Conservation (phyloP, 176 grass and related monocot species). For the Paspalum notatum region DNA sequence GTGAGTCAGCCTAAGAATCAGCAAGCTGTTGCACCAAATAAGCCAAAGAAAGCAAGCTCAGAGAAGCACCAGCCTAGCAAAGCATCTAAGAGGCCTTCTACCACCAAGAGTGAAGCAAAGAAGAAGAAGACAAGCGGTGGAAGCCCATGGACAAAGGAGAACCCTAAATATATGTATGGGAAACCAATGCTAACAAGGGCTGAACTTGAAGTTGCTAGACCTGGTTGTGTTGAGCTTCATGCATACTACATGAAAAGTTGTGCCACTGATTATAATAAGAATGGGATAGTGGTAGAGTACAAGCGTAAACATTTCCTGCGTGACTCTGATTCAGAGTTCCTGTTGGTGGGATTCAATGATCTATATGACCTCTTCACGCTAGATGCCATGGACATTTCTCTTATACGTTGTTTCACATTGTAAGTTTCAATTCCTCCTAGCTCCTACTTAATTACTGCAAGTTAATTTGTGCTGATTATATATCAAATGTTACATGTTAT, state of each 20-base stretch:
- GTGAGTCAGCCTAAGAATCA: too few relatives aligned
- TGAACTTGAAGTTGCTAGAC: background rate
- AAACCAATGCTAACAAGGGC: background rate
- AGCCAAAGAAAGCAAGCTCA: too few relatives aligned
- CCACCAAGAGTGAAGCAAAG: too few relatives aligned
- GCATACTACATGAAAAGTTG: background rate
- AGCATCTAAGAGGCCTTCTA: too few relatives aligned
- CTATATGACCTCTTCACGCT: background rate
- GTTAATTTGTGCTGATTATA: too few relatives aligned
- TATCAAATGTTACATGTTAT: too few relatives aligned
- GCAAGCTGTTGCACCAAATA: too few relatives aligned
- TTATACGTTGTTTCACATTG: background rate
- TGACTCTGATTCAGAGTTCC: background rate
- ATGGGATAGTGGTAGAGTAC: background rate
- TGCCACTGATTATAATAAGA: background rate
- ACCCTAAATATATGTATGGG: too few relatives aligned
- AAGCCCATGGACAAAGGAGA: too few relatives aligned
- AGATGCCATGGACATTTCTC: background rate
- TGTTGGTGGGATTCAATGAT: background rate
- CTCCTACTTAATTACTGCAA: too few relatives aligned
- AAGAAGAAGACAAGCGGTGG: too few relatives aligned
- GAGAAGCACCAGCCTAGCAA: too few relatives aligned
- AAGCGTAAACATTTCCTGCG: background rate
- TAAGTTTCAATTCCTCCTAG: background rate
- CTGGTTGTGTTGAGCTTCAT: background rate